Percentiles rank a stretch among this genome's conserved stretches.
Evolutionary conservation across 2,329 filamentous ascomycete species (phyloP).

Genomic region (Sclerotinia sclerotiorum): DNA sequence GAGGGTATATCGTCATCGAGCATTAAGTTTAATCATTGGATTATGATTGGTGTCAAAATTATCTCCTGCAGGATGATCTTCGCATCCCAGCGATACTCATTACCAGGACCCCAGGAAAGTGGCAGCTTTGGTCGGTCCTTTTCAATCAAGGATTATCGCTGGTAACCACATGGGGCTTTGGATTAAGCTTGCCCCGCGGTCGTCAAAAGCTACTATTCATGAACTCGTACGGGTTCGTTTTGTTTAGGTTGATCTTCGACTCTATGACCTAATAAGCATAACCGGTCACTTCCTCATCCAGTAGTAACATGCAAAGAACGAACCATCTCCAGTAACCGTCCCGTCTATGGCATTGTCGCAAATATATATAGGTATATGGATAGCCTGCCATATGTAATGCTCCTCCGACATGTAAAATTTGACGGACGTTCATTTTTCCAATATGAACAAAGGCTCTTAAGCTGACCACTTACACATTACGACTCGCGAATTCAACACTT

Average conservation of each 20-base stretch:
- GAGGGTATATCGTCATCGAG: conserved; percentile 27
- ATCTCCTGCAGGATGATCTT: conserved; percentile 25
- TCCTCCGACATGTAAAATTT: conserved; percentile 13
- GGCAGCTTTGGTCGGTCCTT: conserved; percentile 22
- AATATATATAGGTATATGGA: conserved; percentile 1
- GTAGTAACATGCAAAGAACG: conserved; percentile 5
- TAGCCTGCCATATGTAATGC: conserved; percentile 12
- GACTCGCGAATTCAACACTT: conserved; percentile 2
- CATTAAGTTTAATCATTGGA: conserved; percentile 22
- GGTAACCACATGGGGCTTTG: conserved; percentile 29
- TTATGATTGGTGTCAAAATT: conserved; percentile 32
- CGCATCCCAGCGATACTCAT: conserved; percentile 22
- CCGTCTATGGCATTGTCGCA: background rate
- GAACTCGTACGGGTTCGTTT: conserved; percentile 3
- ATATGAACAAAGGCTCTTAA: conserved; percentile 6
- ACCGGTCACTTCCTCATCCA: conserved; percentile 1
- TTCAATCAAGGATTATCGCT: conserved; percentile 32
- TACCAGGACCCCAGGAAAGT: conserved; percentile 15
- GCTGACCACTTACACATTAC: background rate
- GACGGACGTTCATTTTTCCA: conserved; percentile 18
- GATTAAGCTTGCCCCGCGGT: conserved; percentile 26
- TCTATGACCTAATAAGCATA: conserved; percentile 1
- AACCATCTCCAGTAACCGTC: background rate
- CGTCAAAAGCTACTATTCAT: conserved; percentile 20
- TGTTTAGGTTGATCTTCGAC: conserved; percentile 5